Conservation (phyloP, 2,329 filamentous ascomycete species). For the Trichothecium roseum region DNA sequence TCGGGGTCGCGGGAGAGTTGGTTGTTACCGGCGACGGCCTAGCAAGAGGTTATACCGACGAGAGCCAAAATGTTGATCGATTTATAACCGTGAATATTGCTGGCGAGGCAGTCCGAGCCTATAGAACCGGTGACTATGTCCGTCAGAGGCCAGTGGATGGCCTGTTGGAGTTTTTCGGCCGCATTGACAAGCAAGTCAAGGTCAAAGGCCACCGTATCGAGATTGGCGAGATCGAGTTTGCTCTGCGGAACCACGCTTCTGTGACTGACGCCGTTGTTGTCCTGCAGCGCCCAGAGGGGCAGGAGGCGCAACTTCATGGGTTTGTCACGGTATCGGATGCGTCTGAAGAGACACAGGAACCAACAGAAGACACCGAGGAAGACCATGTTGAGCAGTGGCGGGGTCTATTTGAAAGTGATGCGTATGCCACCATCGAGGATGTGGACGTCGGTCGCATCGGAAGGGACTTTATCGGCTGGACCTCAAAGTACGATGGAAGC, state of each 20-base stretch:
- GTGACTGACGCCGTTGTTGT: constrained; percentile 11
- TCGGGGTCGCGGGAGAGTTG: constrained; percentile 14
- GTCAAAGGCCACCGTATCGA: constrained; percentile 20
- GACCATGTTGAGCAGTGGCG: constrained; percentile 4
- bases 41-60: constrained; percentile 10
- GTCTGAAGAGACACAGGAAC: constrained; percentile 3
- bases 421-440: constrained; percentile 4
- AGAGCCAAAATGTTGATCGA: not conserved
- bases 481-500: constrained; percentile 18
- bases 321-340: constrained; percentile 4
- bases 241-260: constrained; percentile 5
- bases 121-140: constrained; percentile 16
- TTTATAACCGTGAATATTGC: constrained; percentile 9
- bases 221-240: constrained; percentile 15
- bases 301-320: constrained; percentile 5
- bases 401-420: constrained; percentile 6
- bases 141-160: constrained; percentile 12
- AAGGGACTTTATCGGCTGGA: constrained; percentile 19
- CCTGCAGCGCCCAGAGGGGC: constrained; percentile 1
- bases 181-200: constrained; percentile 18
- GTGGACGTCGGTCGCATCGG: constrained; percentile 7
- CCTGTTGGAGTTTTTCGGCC: constrained; percentile 15
- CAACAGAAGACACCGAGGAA: constrained; percentile 7
- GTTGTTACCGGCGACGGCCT: constrained; percentile 13
- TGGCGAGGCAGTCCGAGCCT: constrained; percentile 6